A percentile compares a stretch with the other conserved stretches of the same genome.
Evolutionary conservation across 2,329 filamentous ascomycete species (phyloP).

Genomic region (Penicillium freii): DNA sequence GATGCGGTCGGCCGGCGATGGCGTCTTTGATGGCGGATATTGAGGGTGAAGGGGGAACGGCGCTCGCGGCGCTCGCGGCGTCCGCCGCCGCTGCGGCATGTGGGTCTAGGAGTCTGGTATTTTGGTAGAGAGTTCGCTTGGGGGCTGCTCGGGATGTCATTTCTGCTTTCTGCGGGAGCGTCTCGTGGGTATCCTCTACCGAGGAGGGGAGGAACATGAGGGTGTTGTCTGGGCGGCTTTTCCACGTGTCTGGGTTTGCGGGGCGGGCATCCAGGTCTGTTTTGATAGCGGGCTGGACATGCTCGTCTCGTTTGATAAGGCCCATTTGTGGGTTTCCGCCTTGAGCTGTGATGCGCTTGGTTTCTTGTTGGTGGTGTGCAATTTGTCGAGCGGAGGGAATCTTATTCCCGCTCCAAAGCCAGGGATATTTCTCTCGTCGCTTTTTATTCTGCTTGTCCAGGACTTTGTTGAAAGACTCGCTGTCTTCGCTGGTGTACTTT

Average conservation of each 20-base stretch:
- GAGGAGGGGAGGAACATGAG: constrained; percentile 71
- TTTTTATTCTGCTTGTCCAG: constrained; percentile 88
- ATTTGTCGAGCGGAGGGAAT: constrained; percentile 64
- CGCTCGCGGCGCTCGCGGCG: constrained; percentile 21
- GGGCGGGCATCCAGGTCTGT: constrained; percentile 66
- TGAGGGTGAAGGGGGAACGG: constrained; percentile 71
- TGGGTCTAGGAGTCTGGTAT: constrained; percentile 69
- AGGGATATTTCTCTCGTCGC: constrained; percentile 77
- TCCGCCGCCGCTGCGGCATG: constrained; percentile 38
- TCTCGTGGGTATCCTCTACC: constrained; percentile 56
- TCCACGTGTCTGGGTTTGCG: constrained; percentile 75
- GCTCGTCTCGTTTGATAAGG: constrained; percentile 23
- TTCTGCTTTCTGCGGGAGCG: constrained; percentile 67
- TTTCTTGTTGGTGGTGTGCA: constrained; percentile 53
- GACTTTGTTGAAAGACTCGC: constrained; percentile 91
- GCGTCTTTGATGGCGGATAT: constrained; percentile 81
- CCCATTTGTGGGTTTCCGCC: constrained; percentile 62
- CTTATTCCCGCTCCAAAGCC: constrained; percentile 87
- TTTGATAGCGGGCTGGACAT: constrained; percentile 57
- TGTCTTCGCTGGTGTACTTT: constrained; percentile 96
- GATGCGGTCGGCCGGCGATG: constrained; percentile 68
- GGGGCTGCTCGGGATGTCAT: constrained; percentile 69
- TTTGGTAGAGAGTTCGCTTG: constrained; percentile 74
- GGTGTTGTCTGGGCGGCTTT: constrained; percentile 69
- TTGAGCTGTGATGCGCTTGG: constrained; percentile 68